phyloP scores from a whole-genome alignment of 306 rosid species.

The Spatholobus suberectus region DNA sequence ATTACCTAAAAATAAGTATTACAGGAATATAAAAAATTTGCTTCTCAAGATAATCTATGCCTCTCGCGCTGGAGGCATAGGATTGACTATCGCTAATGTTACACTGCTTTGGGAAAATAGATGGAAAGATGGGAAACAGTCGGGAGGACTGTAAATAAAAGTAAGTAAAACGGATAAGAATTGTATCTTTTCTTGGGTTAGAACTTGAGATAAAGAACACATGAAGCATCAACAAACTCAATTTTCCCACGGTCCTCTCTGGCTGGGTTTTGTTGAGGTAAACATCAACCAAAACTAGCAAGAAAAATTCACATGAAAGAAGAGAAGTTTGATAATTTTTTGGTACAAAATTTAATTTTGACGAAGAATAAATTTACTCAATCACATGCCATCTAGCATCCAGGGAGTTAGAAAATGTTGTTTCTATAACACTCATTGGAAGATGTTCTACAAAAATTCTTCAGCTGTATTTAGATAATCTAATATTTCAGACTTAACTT shows the following conservation, averaged over 20 bases:
- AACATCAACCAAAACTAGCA: not conserved
- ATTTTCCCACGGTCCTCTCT: not conserved
- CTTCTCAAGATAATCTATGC: no score
- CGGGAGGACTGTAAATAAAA: not conserved
- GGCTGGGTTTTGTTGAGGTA: not conserved
- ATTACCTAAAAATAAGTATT: no score
- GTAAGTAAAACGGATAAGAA: not conserved
- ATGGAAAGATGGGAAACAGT: not conserved
- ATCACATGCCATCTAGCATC: slow-evolving; percentile 15
- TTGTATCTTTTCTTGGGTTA: not conserved
- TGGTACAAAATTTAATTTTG: not conserved
- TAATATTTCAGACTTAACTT: slow-evolving; percentile 77
- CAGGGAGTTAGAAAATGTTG: not conserved
- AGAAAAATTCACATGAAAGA: not conserved
- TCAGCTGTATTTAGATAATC: slow-evolving; percentile 71
- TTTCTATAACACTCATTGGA: not conserved
- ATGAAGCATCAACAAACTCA: not conserved
- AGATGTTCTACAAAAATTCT: slow-evolving; percentile 55
- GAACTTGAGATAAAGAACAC: not conserved
- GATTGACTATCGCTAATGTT: no score
- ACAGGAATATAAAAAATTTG: no score
- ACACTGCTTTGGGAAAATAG: no score
- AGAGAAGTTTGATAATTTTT: not conserved
- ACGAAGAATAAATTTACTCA: not conserved
- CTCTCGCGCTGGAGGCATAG: no score